Percentiles rank a stretch among this genome's conserved stretches.
Evolutionary conservation across 225 moss, liverwort and hornwort species (phyloP).

Genomic region (Anthoceros angustus): DNA sequence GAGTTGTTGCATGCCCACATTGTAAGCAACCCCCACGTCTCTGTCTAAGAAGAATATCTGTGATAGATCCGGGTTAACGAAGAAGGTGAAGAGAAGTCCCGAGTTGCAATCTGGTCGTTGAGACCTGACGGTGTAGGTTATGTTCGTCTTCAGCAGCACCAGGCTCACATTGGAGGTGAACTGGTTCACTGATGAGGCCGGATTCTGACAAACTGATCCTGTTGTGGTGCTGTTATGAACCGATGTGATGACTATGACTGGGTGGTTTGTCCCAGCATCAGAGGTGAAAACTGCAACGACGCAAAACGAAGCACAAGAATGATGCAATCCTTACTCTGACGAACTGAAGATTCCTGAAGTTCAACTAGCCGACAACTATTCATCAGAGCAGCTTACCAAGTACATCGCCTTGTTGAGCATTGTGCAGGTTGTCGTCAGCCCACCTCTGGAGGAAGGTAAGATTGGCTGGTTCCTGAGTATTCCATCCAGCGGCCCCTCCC

Average conservation of each 20-base stretch:
- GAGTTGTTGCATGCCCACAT: neutral
- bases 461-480: neutral
- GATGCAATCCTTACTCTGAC: neutral
- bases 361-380: neutral
- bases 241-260: neutral
- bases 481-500: neutral
- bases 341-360: neutral
- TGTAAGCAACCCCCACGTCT: constrained; percentile 1
- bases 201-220: neutral
- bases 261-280: neutral
- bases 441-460: neutral
- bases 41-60: neutral
- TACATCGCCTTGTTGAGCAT: neutral
- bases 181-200: neutral
- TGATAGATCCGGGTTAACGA: neutral
- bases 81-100: neutral
- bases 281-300: neutral
- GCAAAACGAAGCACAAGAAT: neutral
- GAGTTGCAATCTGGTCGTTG: neutral
- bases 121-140: neutral
- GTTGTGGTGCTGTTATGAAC: neutral
- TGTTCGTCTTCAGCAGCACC: neutral
- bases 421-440: neutral
- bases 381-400: neutral
- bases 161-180: constrained; percentile 1